Evolutionary conservation across 257 asterid species (phyloP), one percentile per base, ranked within the genome.

Genomic region (Scutellaria galericulata): DNA sequence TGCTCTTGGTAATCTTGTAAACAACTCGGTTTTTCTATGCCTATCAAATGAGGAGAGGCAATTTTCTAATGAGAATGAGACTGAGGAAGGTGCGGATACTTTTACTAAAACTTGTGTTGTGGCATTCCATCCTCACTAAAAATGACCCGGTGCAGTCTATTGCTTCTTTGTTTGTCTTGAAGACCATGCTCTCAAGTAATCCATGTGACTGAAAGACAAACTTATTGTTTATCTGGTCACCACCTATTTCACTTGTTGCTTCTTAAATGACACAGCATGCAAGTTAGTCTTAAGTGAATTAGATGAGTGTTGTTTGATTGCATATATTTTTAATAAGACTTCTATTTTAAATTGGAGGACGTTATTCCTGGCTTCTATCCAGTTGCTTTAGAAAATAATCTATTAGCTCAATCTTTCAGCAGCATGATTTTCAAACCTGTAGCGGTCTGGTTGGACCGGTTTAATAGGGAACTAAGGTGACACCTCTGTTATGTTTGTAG

Each of bases 1-100:
- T 68, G 99, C 99, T 75, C 95, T 94, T 75, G 99, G 98, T 46
- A 94, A 94, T 84, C 96, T 94, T 65, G 99, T 94, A 54, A 94
- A 87, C 81, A 91, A 81, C 79, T 91, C 99, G 6, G 98, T 94
- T 52, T 89, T 93, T 76, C 81, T 84, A 41, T 87, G 82, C 79
- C 76, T 84, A 70, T 91, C 99, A 47, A 87, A 83, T 80, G 96
- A 91, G 82, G 99, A 86, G 81, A 82, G 83, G 77, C 89, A 74
- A 64, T 72, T 82, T 64, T 74, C 86, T 20, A 81, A 77, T 79
- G 88, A 78, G 86, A 86, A 71, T 76, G 81, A 74, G 75, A 76
- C 81, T 10, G 95, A 86, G 72, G 98, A 95, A 92, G 98, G 98
- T 92, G 76, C 39, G 53, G 7, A 66, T 82, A 73, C 55, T 53